phyloP scores from a whole-genome alignment of 2,329 filamentous ascomycete genomes.

The Ascochyta fabae region DNA sequence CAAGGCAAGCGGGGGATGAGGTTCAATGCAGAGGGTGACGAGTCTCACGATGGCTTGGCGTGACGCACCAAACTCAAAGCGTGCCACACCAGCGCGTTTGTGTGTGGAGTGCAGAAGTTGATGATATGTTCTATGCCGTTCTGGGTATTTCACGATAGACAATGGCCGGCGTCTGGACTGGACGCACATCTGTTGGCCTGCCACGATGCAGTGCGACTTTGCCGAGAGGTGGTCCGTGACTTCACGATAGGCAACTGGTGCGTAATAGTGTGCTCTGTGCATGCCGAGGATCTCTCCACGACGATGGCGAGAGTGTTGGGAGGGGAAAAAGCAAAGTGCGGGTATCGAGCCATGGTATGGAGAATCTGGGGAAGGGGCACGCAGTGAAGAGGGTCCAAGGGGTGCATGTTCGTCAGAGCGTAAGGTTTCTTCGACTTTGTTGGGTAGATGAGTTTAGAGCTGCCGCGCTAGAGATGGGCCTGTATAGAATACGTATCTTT shows the following conservation, averaged over 20 bases:
- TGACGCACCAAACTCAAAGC: conserved; percentile 24
- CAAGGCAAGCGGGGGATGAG: conserved; percentile 27
- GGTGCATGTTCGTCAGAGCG: conserved; percentile 5
- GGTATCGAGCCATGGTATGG: not conserved
- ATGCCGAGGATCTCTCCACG: conserved; percentile 1
- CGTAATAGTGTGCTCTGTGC: conserved; percentile 8
- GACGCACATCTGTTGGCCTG: conserved; percentile 24
- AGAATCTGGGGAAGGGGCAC: conserved; percentile 14
- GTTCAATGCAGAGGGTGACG: conserved; percentile 11
- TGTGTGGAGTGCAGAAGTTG: conserved; percentile 32
- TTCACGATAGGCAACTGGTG: conserved; percentile 15
- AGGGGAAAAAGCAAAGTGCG: conserved; percentile 5
- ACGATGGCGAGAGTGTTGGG: conserved; percentile 5
- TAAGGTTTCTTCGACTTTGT: not conserved
- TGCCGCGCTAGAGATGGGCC: not conserved
- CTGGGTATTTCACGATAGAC: conserved; percentile 45
- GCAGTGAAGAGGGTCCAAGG: conserved; percentile 8
- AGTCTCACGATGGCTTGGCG: conserved; percentile 26
- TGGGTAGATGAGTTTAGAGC: conserved; percentile 8
- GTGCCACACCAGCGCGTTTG: conserved; percentile 31
- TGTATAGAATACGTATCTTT: too few species aligned
- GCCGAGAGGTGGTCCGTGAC: conserved; percentile 13
- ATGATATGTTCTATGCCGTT: conserved; percentile 32
- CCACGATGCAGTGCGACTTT: conserved; percentile 15
- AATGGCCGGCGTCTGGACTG: conserved; percentile 34